A percentile compares a stretch with the other conserved stretches of the same genome.
Evolutionary conservation across 805 yeast species (phyloP).

Genomic region (Ogataea corticis): DNA sequence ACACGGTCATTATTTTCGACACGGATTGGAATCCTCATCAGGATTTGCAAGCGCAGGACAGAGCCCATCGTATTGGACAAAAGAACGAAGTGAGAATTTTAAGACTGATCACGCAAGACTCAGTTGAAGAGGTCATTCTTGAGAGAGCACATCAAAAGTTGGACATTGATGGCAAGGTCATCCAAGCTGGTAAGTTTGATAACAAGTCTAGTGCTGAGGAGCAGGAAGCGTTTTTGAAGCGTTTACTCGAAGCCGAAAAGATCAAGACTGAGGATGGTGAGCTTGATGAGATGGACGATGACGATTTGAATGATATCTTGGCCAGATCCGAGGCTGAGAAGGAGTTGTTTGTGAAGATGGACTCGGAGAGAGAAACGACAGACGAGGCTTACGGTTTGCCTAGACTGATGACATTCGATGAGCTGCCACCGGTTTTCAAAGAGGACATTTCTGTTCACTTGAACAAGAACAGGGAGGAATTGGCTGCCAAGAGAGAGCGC

Average conservation of each 20-base stretch:
- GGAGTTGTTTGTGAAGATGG: slow-evolving; percentile 56
- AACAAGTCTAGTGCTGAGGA: slow-evolving; percentile 85
- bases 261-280: slow-evolving; percentile 41
- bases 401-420: slow-evolving; percentile 66
- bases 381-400: slow-evolving; percentile 36
- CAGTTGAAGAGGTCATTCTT: slow-evolving; percentile 80
- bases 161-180: slow-evolving; percentile 86
- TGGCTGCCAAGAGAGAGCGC: slow-evolving; percentile 65
- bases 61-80: slow-evolving; percentile 90
- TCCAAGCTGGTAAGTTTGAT: slow-evolving; percentile 89
- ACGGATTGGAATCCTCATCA: slow-evolving; percentile 93
- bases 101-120: slow-evolving; percentile 76
- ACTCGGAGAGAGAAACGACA: slow-evolving; percentile 47
- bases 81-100: slow-evolving; percentile 83
- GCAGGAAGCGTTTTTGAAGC: slow-evolving; percentile 76
- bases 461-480: slow-evolving; percentile 41
- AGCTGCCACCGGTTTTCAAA: slow-evolving; percentile 78
- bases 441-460: slow-evolving; percentile 53
- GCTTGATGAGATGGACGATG: slow-evolving; percentile 58
- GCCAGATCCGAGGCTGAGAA: slow-evolving; percentile 69
- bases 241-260: slow-evolving; percentile 70
- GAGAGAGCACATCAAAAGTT: slow-evolving; percentile 82
- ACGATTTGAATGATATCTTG: slow-evolving; percentile 69
- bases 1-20: slow-evolving; percentile 82
- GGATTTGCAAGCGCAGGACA: slow-evolving; percentile 87